Percentiles rank a stretch among this genome's conserved stretches.
Conservation (phyloP, 805 yeast genomes). For the Saccharomyces paradoxus region DNA sequence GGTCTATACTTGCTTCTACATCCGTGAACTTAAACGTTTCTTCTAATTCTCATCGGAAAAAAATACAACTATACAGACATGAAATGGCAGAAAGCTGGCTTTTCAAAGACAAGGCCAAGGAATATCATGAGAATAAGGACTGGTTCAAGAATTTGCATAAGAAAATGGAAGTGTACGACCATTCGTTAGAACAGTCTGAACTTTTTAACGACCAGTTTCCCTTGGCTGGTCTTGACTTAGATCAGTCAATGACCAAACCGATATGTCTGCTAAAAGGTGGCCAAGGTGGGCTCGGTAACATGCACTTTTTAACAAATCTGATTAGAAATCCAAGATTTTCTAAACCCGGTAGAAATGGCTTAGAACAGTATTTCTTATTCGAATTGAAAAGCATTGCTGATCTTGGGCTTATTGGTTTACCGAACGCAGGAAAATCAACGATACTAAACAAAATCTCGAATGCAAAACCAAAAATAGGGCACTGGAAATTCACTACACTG, state of each 20-base stretch:
- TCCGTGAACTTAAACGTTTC: slow-evolving; percentile 14
- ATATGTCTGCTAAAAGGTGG: slow-evolving; percentile 74
- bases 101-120: slow-evolving; percentile 70
- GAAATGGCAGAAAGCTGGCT: slow-evolving; percentile 80
- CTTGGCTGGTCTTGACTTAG: slow-evolving; percentile 67
- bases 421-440: slow-evolving; percentile 95
- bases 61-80: slow-evolving; percentile 55
- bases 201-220: slow-evolving; percentile 63
- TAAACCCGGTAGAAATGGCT: slow-evolving; percentile 65
- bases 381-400: slow-evolving; percentile 89
- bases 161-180: slow-evolving; percentile 59
- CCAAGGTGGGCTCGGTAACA: slow-evolving; percentile 89
- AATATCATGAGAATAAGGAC: slow-evolving; percentile 54
- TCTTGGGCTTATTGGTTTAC: slow-evolving; percentile 87
- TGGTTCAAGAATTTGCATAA: slow-evolving; percentile 60
- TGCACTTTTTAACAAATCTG: slow-evolving; percentile 80
- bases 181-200: slow-evolving; percentile 50
- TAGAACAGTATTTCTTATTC: slow-evolving; percentile 60
- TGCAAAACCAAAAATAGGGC: slow-evolving; percentile 88
- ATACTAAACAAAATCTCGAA: slow-evolving; percentile 76
- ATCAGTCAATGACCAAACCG: slow-evolving; percentile 55
- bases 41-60: slow-evolving; percentile 17
- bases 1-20: slow-evolving; percentile 16
- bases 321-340: slow-evolving; percentile 88
- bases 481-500: slow-evolving; percentile 93